Percentiles rank a stretch among this genome's conserved stretches.
phyloP scores from a whole-genome alignment of 1,284 basidiomycete genomes.

The Heterobasidion parviporum region DNA sequence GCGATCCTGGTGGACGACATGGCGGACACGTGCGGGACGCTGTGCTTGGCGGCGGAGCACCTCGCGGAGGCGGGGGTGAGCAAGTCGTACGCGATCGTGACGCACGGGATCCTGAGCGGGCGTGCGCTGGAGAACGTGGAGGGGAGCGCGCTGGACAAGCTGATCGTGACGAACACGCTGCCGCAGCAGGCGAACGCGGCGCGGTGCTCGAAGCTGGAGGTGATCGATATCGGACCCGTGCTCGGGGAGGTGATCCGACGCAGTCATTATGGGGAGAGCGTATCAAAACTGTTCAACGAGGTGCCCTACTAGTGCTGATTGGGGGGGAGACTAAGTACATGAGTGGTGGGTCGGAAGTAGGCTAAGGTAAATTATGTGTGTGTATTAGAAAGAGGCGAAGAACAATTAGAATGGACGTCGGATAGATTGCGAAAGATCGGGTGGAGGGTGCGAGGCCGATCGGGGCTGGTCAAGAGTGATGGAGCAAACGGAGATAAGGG shows the following conservation, averaged over 20 bases:
- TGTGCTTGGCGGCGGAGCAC: slow-evolving; percentile 88
- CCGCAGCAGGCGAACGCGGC: slow-evolving; percentile 81
- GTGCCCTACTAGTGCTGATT: slow-evolving; percentile 59
- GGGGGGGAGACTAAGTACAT: background rate
- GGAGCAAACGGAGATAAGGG: no score
- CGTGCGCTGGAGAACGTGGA: slow-evolving; percentile 72
- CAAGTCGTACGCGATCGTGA: slow-evolving; percentile 89
- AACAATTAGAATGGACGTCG: no score
- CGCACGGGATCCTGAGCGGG: slow-evolving; percentile 94
- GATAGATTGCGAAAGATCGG: no score
- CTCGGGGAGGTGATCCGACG: slow-evolving; percentile 95
- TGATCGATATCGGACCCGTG: slow-evolving; percentile 92
- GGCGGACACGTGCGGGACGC: slow-evolving; percentile 98
- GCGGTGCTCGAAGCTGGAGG: slow-evolving; percentile 83
- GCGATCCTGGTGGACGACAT: slow-evolving; percentile 99
- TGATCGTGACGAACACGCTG: slow-evolving; percentile 98
- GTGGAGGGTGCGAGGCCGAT: no score
- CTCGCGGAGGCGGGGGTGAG: slow-evolving; percentile 86
- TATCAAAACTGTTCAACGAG: slow-evolving; percentile 78
- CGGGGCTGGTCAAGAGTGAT: no score
- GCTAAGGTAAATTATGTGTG: no score
- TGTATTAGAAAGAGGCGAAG: no score
- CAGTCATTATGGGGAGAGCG: slow-evolving; percentile 81
- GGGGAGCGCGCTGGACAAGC: slow-evolving; percentile 80
- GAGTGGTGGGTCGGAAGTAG: no score